These are phyloP conservation scores for Perilla frutescens DNA, from an alignment of 257 asterid species.

Conservation along the genomic window DNA sequence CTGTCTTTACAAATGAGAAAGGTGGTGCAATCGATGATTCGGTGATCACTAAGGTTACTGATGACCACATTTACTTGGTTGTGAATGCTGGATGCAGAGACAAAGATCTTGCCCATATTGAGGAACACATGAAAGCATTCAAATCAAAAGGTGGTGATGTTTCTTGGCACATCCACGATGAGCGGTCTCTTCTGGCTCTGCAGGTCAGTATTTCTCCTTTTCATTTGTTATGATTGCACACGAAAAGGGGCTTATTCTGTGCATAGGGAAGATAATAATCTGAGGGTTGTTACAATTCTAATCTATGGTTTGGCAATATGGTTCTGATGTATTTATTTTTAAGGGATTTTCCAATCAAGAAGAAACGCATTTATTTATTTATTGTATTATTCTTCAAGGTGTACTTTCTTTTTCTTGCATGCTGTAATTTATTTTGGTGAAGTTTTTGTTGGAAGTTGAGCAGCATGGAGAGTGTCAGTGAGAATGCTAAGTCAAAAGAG, in stretches of 20 bases:
- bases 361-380: background rate
- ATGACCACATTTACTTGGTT: slow-evolving; percentile 86
- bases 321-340: slow-evolving; percentile 18
- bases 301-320: slow-evolving; percentile 7
- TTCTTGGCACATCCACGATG: slow-evolving; percentile 99
- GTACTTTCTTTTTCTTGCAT: background rate
- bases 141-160: slow-evolving; percentile 92
- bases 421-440: background rate
- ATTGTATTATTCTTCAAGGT: slow-evolving; percentile 18
- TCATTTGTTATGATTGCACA: background rate
- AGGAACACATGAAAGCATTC: slow-evolving; percentile 93
- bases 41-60: slow-evolving; percentile 82
- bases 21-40: slow-evolving; percentile 99
- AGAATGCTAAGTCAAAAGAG: background rate
- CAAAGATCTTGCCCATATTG: slow-evolving; percentile 97
- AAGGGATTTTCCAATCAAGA: background rate
- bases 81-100: slow-evolving; percentile 99
- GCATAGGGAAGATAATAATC: background rate
- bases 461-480: background rate
- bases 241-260: background rate
- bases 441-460: slow-evolving; percentile 3
- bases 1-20: slow-evolving; percentile 95
- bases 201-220: slow-evolving; percentile 57
- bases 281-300: background rate
- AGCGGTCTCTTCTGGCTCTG: slow-evolving; percentile 91